A percentile compares a stretch with the other conserved stretches of the same genome.
Conservation (phyloP, 2,329 filamentous ascomycete species). For the Iodosphaeria phyllophila region DNA sequence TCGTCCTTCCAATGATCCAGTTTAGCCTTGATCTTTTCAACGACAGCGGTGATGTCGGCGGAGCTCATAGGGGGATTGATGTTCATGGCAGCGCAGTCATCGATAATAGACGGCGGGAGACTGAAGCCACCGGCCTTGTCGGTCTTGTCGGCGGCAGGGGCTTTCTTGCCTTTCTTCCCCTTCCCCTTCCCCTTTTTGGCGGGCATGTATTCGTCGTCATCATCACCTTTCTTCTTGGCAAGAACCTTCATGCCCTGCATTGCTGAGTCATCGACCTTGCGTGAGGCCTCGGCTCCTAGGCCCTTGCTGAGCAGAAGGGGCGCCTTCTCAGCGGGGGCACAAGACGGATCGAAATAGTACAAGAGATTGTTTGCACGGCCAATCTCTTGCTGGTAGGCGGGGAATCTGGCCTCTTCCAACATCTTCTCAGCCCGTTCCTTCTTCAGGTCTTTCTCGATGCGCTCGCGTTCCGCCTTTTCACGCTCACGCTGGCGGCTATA, state of each 20-base stretch:
- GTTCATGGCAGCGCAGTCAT: constrained; percentile 69
- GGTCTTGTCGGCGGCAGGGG: constrained; percentile 28
- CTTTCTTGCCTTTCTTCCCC: constrained; percentile 75
- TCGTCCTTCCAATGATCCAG: constrained; percentile 79
- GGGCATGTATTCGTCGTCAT: constrained; percentile 72
- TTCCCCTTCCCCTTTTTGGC: constrained; percentile 73
- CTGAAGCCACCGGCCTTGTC: constrained; percentile 40
- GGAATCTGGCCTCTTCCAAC: constrained; percentile 66
- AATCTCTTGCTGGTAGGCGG: constrained; percentile 86
- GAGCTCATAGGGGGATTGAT: constrained; percentile 79
- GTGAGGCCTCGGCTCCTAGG: constrained; percentile 60
- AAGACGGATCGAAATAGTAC: constrained; percentile 69
- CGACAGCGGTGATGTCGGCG: constrained; percentile 56
- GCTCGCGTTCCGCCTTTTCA: constrained; percentile 63
- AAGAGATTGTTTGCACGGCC: constrained; percentile 74
- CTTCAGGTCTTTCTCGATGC: constrained; percentile 50
- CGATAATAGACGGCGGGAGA: constrained; percentile 77
- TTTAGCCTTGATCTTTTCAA: constrained; percentile 88
- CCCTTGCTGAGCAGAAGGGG: constrained; percentile 46
- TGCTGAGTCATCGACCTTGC: constrained; percentile 67
- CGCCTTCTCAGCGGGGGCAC: constrained; percentile 42
- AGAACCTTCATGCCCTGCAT: constrained; percentile 73
- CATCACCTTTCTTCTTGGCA: constrained; percentile 79
- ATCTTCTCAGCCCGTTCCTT: constrained; percentile 59
- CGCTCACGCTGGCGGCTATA: constrained; percentile 61